Evolutionary conservation across 1,139 yeast species (phyloP).

Genomic region (Kodamaea arcana): DNA sequence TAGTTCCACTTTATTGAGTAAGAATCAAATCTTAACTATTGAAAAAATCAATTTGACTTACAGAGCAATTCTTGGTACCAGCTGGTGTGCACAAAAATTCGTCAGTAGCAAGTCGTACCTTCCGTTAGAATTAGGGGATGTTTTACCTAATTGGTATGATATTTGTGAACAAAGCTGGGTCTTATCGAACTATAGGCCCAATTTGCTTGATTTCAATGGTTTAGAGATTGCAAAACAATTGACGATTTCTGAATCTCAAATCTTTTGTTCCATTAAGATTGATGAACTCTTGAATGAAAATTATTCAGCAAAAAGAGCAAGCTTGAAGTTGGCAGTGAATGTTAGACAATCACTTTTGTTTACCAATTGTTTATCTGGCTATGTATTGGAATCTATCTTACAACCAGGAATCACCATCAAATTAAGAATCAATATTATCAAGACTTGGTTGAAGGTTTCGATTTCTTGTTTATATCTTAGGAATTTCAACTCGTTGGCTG

Average conservation of each 20-base stretch:
- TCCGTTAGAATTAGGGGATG: conserved; percentile 23
- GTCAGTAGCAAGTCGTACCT: conserved; percentile 25
- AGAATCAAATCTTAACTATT: conserved; percentile 38
- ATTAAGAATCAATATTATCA: conserved; percentile 56
- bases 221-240: conserved; percentile 82
- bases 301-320: conserved; percentile 61
- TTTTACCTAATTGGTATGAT: conserved; percentile 36
- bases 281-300: conserved; percentile 74
- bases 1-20: conserved; percentile 33
- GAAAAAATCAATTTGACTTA: conserved; percentile 46
- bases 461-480: conserved; percentile 75
- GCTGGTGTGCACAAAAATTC: conserved; percentile 41
- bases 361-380: conserved; percentile 77
- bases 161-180: conserved; percentile 47
- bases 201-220: conserved; percentile 68
- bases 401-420: conserved; percentile 48
- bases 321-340: conserved; percentile 65
- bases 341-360: conserved; percentile 64
- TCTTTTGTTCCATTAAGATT: conserved; percentile 64
- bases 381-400: conserved; percentile 75
- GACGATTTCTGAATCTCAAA: conserved; percentile 71
- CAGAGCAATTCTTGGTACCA: conserved; percentile 46
- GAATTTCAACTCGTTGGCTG: conserved; percentile 85
- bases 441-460: conserved; percentile 82
- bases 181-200: conserved; percentile 45